These are phyloP conservation scores for Zygosaccharomyces gambellarensis DNA, from an alignment of 805 yeast genomes.

Conservation along the genomic window DNA sequence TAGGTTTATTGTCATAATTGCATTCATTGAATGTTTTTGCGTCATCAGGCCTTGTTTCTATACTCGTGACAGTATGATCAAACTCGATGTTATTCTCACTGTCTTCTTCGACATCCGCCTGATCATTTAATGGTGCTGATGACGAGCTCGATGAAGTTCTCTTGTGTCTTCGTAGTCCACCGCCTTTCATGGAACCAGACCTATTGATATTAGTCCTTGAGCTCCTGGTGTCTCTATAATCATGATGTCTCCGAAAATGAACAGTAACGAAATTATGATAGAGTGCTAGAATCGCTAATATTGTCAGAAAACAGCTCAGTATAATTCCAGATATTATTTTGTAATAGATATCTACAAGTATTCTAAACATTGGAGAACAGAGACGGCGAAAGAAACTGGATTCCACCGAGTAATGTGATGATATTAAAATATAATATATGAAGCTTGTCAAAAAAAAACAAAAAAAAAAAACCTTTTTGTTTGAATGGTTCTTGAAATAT, in stretches of 20 bases:
- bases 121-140: constrained; percentile 15
- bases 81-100: constrained; percentile 27
- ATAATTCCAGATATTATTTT: constrained; percentile 17
- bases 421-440: not conserved
- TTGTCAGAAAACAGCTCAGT: constrained; percentile 22
- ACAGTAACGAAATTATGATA: constrained; percentile 30
- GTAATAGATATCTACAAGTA: constrained; percentile 9
- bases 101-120: constrained; percentile 20
- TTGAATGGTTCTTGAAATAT: not conserved
- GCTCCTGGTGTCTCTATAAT: constrained; percentile 30
- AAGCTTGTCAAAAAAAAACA: not conserved
- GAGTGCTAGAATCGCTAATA: constrained; percentile 28
- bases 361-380: constrained; percentile 3
- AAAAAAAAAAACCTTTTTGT: not conserved
- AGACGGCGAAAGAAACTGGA: not conserved
- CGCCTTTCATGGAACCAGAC: constrained; percentile 2
- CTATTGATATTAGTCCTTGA: constrained; percentile 21
- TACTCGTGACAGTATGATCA: constrained; percentile 28
- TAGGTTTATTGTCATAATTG: constrained; percentile 3
- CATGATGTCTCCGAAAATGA: constrained; percentile 22
- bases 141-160: constrained; percentile 19
- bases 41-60: constrained; percentile 15
- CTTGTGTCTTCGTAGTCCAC: constrained; percentile 7
- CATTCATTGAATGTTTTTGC: constrained; percentile 7
- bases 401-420: not conserved